Evolutionary conservation across 2,329 filamentous ascomycete species (phyloP), one percentile per base, ranked within the genome.

Genomic region (Emmonsia crescens): DNA sequence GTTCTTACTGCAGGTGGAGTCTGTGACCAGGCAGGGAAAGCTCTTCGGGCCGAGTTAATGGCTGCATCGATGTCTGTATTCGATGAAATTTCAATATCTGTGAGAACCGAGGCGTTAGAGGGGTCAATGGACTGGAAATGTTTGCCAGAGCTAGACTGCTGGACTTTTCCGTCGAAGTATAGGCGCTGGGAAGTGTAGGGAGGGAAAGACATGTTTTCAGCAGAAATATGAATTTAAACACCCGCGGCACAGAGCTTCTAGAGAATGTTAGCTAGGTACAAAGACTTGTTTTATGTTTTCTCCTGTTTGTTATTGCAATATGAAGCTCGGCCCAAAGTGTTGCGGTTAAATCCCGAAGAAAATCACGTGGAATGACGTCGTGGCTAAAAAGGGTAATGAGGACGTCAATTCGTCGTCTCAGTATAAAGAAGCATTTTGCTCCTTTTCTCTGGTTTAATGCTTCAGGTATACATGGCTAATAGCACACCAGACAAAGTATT

Each of bases 41-140:
- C 90, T 40, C 79, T 78, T 61, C 85, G 79, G 48, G 89, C 91
- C 48, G 89, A 86, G 60, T 81, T 75, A 65, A 96, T 80, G 52
- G 90, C 89, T 19, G 84, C 81, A 72, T 94, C 84, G 71, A 94
- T 79, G 69, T 90, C 85, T 61, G 80, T 72, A 27, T 79, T 74
- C 0, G 89, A 86, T 21, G 89, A 88, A 40, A 83, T 80, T 75
- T 89, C 84, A 70, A 96, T 85, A 66, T 86, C 84, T 65, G 88
- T 88, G 58, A 93, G 74, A 5, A 86, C 81, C 64, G 82, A 78
- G 62, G 81, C 84, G 49, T 85, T 91, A 57, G 89, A 85, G 46
- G 91, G 91, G 72, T 94, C 82, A 71, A 93, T 79, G 36, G 87
- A 84, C 65, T 85, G 78, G 76, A 94, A 93, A 55, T 85, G 85